Base-by-base conservation (phyloP, 1,284 basidiomycete species). In the Wallemia mellicola region DNA sequence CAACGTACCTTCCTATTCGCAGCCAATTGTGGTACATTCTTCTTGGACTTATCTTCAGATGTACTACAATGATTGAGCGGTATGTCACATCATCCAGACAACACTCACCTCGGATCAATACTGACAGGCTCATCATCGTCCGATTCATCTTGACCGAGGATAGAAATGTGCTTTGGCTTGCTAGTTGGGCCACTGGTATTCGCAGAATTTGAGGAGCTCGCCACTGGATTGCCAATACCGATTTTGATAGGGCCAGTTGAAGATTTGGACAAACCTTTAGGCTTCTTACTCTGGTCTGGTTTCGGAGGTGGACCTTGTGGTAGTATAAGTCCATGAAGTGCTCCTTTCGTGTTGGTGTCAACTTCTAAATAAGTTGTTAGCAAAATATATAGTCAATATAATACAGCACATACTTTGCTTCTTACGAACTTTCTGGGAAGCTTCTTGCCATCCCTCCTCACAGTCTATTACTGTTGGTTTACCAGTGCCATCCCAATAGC, bases 1-100 rank as follows among this genome's bases (percentile, higher is more conserved):
- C 32, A 27, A 65, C 73, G 63, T 67, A 84, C 86, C 81, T 91
- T 94, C 75, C 82, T 85, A 69, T 83, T 89, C 38, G 81, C 79
- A 58, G 87, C 83, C 62, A 86, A 73, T 24, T 86, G 84, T 27
- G 82, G 81, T 30, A 86, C 80, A 66, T 80, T 85, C 70, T 83
- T 83, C 54, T 77, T 62, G 24, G 62, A 63, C 59, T 61, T 61
- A 26, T 48, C 59, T 11, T 48, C 38, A 15, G 38, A 5, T 17
- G 58, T 15, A 22, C 28, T 48, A 33, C 24, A 22, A 48, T 48
- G 38, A 5, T 48, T 48, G 38, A 48, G 38, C 38, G 7, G 30
- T 7, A 22, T 17, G 28, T 30, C 28, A 30, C 28, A 48, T n/a
- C n/a, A 48, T 11, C 19, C 38, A 22, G 5, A 15, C 14, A 15